Base-by-base conservation (phyloP, 768 basidiomycete species). In the Tylopilus felleus region DNA sequence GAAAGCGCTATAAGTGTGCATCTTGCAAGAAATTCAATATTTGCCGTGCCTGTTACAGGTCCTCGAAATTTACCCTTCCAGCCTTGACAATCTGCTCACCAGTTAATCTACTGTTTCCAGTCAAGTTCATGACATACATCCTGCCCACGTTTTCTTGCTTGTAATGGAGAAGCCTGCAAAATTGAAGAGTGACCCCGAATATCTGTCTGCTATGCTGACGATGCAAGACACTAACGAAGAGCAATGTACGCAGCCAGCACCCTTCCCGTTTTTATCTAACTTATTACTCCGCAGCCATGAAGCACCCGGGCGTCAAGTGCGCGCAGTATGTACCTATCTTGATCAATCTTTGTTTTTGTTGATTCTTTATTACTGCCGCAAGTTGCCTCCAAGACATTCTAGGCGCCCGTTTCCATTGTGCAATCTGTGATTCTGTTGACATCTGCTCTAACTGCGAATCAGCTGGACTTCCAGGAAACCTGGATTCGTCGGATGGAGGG, bases 321-420 rank as follows among this genome's bases (percentile, higher is more conserved):
- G 79, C 86, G 58, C 90, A 95, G 92, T 94, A 72, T 64, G 90
- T 77, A 4, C 23, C 47, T 36, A 10, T 23, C 12, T 33, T 47
- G 25, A 23, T 31, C 14, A 25, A 4, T 19, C 13, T 31, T 53
- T 51, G 9, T 38, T 3, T 8, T 36, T n/a, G 27, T 46, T 49
- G 19, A 63, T 29, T 27, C 25, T 22, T 31, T 39, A 9, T 22
- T 8, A n/a, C 8, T 31, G 42, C 44, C 46, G 19, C 61, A 94
- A n/a, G 94, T 61, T 98, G 94, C 66, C 73, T 89, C 54, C 84
- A 86, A 59, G 92, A 93, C 59, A 95, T 98, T 58, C 80, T 95
- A 23, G 95, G 95, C 17, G 91, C 93, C 16, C 81, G 91, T 5
- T 97, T 93, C 71, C 95, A 93, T 63, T 98, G 95, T 63, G 90